Base-by-base conservation (phyloP, 75 land plant species). In the Larix kaempferi region DNA sequence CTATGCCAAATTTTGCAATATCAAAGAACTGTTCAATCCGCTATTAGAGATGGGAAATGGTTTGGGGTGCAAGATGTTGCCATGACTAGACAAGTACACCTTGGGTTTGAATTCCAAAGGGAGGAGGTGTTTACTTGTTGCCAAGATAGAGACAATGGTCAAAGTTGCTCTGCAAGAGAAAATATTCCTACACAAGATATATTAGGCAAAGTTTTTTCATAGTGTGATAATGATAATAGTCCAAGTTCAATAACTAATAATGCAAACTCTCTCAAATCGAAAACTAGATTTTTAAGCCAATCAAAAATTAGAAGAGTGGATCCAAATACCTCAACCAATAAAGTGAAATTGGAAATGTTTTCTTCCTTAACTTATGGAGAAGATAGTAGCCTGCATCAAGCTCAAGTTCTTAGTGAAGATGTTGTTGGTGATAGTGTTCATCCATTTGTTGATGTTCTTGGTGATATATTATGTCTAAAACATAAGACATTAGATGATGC, bases 191-290 rank as follows among this genome's bases (percentile, higher is more conserved):
- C 29, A 39, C 74, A 72, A 21, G 52, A 44, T 49, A 19, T 39
- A 14, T n/a, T 14, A n/a, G 74, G 74, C 16, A 73, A 73, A 10
- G 25, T 49, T 52, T 57, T 15, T 57, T 78, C 15, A 60, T 52
- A 82, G 55, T 23, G 52, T 62, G 79, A 56, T 27, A 54, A 77
- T 78, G 80, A 84, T 25, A 86, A 80, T 79, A 41, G 62, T 1
- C 86, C 88, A 13, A 79, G 85, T 58, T 80, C 88, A 73, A 84
- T 85, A 21, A 80, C 80, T 13, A 25, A 79, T 74, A 86, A 90
- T 74, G 35, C 75, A 22, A 78, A 81, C 62, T 79, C 86, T 57
- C 29, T 75, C 1, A 88, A 79, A 55, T 83, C 84, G 54, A 83
- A 85, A 22, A 52, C 64, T 7, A 76, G 67, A 14, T 14, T 80